These are phyloP conservation scores for Aspergillus sp. DNA, from an alignment of 2,329 filamentous ascomycete genomes.

Conservation along the genomic window DNA sequence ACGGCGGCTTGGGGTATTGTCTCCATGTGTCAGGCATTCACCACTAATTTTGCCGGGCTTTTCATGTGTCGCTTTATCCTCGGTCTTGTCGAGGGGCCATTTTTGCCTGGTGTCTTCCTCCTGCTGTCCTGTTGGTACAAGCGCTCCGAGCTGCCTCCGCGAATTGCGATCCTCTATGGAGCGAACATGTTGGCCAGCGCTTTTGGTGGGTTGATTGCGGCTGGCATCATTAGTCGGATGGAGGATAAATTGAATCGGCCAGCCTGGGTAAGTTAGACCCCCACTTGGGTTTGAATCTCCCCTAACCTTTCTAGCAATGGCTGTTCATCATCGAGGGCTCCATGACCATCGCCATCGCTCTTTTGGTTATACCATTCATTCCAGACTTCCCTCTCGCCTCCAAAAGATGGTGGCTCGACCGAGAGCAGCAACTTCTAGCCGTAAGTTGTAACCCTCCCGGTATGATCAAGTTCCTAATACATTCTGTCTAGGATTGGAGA, in stretches of 20 bases:
- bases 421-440: background rate
- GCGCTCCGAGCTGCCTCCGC: slow-evolving; percentile 2
- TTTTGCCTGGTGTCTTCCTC: slow-evolving; percentile 1
- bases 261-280: background rate
- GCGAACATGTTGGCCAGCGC: slow-evolving; percentile 6
- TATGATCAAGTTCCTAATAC: background rate
- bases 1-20: slow-evolving; percentile 5
- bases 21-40: slow-evolving; percentile 7
- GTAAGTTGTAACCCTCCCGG: background rate
- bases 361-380: slow-evolving; percentile 4
- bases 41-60: background rate
- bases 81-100: background rate
- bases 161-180: slow-evolving; percentile 3
- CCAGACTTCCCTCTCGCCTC: background rate
- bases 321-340: slow-evolving; percentile 10
- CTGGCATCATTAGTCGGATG: slow-evolving; percentile 10
- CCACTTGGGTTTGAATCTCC: background rate
- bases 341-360: background rate
- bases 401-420: slow-evolving; percentile 5
- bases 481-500: background rate
- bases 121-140: slow-evolving; percentile 9
- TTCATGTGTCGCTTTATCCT: slow-evolving; percentile 9
- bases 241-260: background rate
- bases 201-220: slow-evolving; percentile 7
- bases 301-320: slow-evolving; percentile 1